Percentiles rank a stretch among this genome's conserved stretches.
Evolutionary conservation across 2,329 filamentous ascomycete genomes (phyloP).

Genomic region (Sporothrix brasiliensis): DNA sequence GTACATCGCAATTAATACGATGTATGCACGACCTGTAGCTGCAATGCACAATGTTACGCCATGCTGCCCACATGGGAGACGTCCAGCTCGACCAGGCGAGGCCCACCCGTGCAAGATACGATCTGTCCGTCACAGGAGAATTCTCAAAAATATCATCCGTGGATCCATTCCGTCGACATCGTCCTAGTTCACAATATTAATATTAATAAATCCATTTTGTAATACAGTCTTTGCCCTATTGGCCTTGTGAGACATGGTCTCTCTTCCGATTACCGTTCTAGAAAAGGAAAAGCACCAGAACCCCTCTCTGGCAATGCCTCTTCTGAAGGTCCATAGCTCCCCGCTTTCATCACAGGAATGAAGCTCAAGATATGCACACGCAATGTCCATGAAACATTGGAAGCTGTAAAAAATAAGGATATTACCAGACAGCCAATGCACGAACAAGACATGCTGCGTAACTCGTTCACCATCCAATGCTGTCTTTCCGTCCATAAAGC

Average conservation of each 20-base stretch:
- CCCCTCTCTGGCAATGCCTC: not conserved
- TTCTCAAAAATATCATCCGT: no score
- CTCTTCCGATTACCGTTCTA: not conserved
- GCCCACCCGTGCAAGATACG: conserved; percentile 9
- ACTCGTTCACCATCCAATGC: not conserved
- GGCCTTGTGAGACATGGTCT: not conserved
- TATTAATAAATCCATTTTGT: not conserved
- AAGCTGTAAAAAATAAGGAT: not conserved
- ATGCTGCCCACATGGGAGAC: not conserved
- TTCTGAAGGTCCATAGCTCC: not conserved
- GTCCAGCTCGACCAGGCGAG: not conserved
- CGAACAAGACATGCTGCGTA: not conserved
- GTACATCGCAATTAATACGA: not conserved
- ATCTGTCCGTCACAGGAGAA: not conserved
- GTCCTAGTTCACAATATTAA: not conserved
- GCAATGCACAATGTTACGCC: conserved; percentile 8
- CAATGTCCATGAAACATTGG: not conserved
- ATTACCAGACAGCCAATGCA: not conserved
- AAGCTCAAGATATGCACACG: not conserved
- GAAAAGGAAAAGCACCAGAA: not conserved
- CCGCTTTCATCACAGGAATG: conserved; percentile 5
- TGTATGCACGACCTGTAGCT: not conserved
- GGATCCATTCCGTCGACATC: no score
- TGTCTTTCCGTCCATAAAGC: not conserved
- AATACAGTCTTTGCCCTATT: not conserved